phyloP scores from a whole-genome alignment of 306 rosid genomes.

The Hippophae tibetana region DNA sequence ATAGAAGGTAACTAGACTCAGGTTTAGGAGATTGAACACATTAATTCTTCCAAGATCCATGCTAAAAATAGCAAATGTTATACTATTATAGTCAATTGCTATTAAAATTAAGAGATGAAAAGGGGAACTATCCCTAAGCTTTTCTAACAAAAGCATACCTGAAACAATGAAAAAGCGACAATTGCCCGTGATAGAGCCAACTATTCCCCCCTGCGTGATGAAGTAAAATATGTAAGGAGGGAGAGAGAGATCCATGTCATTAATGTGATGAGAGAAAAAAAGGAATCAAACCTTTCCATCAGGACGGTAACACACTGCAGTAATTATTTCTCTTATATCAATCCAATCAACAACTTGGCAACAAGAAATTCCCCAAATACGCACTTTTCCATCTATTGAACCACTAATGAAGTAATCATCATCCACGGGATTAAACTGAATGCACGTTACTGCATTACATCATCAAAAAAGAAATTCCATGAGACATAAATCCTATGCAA shows the following conservation, averaged over 20 bases:
- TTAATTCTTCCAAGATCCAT: too few species aligned
- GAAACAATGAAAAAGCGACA: constrained; percentile 65
- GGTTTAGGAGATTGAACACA: too few species aligned
- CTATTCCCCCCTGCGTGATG: constrained; percentile 61
- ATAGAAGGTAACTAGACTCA: too few species aligned
- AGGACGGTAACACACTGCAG: constrained; percentile 85
- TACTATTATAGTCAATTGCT: not conserved
- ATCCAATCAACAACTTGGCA: constrained; percentile 88
- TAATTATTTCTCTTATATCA: constrained; percentile 64
- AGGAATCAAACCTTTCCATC: constrained; percentile 69
- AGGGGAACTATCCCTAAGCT: not conserved
- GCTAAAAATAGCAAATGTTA: too few species aligned
- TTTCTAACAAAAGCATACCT: constrained; percentile 38
- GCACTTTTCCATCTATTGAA: constrained; percentile 95
- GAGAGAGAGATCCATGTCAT: constrained; percentile 9
- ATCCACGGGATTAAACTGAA: constrained; percentile 87
- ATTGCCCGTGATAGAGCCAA: constrained; percentile 72
- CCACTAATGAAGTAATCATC: constrained; percentile 92
- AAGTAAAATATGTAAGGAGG: constrained; percentile 13
- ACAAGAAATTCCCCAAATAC: constrained; percentile 70
- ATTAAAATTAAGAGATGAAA: not conserved
- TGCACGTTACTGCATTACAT: constrained; percentile 62
- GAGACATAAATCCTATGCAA: constrained; percentile 5
- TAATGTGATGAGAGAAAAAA: constrained; percentile 8
- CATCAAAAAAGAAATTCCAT: constrained; percentile 14